Percentiles rank a stretch among this genome's conserved stretches.
Evolutionary conservation across 305 asterid genomes (phyloP).

Genomic region (Nicotiana rustica): DNA sequence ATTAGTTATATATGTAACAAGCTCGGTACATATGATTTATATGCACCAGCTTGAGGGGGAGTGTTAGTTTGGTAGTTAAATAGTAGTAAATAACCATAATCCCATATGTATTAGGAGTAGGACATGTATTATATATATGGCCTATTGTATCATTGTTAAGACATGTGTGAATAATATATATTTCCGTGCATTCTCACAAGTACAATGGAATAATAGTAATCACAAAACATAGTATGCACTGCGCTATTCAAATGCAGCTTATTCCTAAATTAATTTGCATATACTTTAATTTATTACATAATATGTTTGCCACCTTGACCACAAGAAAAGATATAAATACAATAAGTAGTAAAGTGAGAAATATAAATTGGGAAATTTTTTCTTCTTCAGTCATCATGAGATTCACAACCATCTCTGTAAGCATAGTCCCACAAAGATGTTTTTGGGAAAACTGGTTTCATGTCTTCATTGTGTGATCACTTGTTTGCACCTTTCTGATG

Average conservation of each 20-base stretch:
- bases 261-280: background rate
- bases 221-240: background rate
- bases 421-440: background rate
- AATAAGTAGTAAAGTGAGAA: background rate
- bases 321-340: too few species aligned
- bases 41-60: too few species aligned
- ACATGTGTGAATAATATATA: too few species aligned
- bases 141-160: too few species aligned
- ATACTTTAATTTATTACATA: background rate
- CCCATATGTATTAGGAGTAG: too few species aligned
- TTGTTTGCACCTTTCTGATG: background rate
- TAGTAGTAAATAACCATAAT: too few species aligned
- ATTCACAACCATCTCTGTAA: conserved; percentile 2
- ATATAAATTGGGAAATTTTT: background rate
- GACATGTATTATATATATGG: too few species aligned
- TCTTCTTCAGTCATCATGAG: background rate
- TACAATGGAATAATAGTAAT: background rate
- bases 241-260: background rate
- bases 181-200: too few species aligned
- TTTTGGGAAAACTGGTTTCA: background rate
- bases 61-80: too few species aligned
- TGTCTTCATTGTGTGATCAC: too few species aligned
- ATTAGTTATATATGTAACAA: too few species aligned
- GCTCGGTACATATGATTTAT: too few species aligned
- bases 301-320: background rate